Conservation (phyloP, 768 basidiomycete species). For the Cystofilobasidium bisporidii region DNA sequence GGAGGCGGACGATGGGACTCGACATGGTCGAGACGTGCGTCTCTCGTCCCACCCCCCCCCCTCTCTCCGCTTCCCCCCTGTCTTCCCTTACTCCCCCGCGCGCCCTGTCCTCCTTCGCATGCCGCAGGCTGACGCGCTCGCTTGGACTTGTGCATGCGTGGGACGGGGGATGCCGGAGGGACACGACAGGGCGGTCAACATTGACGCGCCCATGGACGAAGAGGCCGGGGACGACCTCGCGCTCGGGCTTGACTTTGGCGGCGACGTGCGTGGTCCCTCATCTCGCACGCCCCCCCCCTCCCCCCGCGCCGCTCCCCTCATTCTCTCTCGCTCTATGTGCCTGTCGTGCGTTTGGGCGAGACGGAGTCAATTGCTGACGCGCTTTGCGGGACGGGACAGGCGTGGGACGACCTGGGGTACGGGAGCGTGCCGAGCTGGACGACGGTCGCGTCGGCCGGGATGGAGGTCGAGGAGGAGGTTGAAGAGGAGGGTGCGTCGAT, state of each 20-base stretch:
- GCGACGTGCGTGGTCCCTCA: background rate
- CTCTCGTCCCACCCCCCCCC: too few relatives aligned
- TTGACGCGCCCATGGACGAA: background rate
- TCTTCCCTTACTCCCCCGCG: background rate
- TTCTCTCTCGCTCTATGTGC: too few relatives aligned
- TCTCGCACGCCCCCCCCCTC: background rate
- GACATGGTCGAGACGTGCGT: conserved; percentile 15
- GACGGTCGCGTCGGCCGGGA: background rate
- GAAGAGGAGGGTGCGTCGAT: conserved; percentile 6
- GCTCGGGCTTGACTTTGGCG: background rate
- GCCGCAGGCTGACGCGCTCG: too few relatives aligned
- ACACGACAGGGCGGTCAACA: background rate
- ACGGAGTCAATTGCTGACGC: too few relatives aligned
- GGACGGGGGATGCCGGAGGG: too few relatives aligned
- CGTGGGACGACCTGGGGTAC: conserved; percentile 5
- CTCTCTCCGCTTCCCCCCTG: background rate
- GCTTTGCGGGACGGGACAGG: background rate
- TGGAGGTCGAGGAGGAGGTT: background rate
- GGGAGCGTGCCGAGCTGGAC: conserved; percentile 7
- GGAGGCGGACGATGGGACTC: background rate
- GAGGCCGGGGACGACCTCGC: background rate
- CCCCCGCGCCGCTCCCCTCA: background rate
- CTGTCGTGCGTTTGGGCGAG: too few relatives aligned
- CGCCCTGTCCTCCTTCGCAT: background rate
- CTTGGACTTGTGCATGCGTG: too few relatives aligned